Conservation (phyloP, 345 rosid genomes). For the Pistacia vera region DNA sequence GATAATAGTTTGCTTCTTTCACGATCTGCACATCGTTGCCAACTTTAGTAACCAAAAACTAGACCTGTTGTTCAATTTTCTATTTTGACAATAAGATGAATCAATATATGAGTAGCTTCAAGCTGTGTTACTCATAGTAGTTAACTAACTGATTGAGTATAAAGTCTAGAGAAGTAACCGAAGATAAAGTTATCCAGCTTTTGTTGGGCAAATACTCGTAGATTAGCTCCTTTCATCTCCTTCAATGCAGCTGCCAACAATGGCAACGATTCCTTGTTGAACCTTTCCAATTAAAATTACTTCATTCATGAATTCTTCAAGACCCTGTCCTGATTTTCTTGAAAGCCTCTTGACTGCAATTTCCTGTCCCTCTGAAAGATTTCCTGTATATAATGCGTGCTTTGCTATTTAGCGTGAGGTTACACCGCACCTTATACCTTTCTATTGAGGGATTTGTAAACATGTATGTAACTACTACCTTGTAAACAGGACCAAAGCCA, state of each 20-base stretch:
- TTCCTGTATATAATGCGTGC: no score
- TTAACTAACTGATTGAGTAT: no score
- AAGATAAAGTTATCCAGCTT: constrained; percentile 39
- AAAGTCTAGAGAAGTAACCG: constrained; percentile 16
- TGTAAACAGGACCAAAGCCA: constrained; percentile 48
- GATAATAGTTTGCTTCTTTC: constrained; percentile 31
- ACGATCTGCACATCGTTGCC: constrained; percentile 29
- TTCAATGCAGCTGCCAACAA: no score
- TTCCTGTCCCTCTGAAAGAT: no score
- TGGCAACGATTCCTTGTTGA: no score
- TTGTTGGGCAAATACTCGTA: constrained; percentile 37
- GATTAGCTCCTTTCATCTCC: no score
- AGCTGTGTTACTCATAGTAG: background rate
- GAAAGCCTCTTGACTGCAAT: no score
- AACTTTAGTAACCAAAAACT: background rate
- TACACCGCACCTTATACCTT: background rate
- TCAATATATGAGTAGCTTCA: no score
- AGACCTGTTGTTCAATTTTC: background rate
- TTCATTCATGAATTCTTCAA: no score
- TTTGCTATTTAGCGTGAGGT: background rate
- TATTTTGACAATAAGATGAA: background rate
- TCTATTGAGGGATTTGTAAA: background rate
- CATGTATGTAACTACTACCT: background rate
- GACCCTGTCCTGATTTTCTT: no score
- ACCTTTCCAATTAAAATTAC: no score